Percentiles rank a stretch among this genome's conserved stretches.
Conservation (phyloP, 2,329 filamentous ascomycete genomes). For the Echinosphaeria canescens region DNA sequence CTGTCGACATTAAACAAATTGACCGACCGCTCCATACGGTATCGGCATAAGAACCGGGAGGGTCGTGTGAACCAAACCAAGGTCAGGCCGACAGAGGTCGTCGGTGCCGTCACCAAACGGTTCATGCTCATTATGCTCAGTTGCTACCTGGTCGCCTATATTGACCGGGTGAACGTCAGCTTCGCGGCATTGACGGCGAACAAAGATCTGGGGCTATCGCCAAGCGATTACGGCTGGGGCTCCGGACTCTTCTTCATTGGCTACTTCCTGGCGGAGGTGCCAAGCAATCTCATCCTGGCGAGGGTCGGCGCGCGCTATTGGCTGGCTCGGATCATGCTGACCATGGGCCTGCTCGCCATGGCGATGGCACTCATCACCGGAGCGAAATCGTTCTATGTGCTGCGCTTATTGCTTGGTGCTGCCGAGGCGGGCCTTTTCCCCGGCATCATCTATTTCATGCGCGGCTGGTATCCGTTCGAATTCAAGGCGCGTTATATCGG, state of each 20-base stretch:
- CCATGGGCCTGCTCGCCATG: constrained; percentile 56
- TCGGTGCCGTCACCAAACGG: too few relatives aligned
- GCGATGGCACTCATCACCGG: constrained; percentile 62
- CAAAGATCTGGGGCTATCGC: constrained; percentile 36
- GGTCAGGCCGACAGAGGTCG: too few relatives aligned
- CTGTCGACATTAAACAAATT: too few relatives aligned
- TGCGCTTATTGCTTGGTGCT: constrained; percentile 71
- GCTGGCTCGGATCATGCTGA: constrained; percentile 67
- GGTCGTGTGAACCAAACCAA: too few relatives aligned
- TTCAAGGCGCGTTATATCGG: constrained; percentile 84
- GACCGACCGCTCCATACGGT: too few relatives aligned
- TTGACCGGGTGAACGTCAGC: constrained; percentile 60
- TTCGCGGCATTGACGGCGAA: constrained; percentile 51
- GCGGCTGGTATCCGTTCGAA: constrained; percentile 82
- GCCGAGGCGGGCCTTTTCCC: constrained; percentile 62
- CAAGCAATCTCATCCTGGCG: constrained; percentile 53
- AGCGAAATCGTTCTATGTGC: too few relatives aligned
- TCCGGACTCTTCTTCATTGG: constrained; percentile 69
- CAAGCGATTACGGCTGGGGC: constrained; percentile 48
- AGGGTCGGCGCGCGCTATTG: constrained; percentile 41
- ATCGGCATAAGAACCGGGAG: too few relatives aligned
- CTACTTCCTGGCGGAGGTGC: constrained; percentile 52
- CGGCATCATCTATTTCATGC: constrained; percentile 43
- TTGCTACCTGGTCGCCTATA: constrained; percentile 50
- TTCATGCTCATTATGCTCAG: too few relatives aligned